Conservation (phyloP, 768 basidiomycete species). For the Coprinellus aureogranulatus region DNA sequence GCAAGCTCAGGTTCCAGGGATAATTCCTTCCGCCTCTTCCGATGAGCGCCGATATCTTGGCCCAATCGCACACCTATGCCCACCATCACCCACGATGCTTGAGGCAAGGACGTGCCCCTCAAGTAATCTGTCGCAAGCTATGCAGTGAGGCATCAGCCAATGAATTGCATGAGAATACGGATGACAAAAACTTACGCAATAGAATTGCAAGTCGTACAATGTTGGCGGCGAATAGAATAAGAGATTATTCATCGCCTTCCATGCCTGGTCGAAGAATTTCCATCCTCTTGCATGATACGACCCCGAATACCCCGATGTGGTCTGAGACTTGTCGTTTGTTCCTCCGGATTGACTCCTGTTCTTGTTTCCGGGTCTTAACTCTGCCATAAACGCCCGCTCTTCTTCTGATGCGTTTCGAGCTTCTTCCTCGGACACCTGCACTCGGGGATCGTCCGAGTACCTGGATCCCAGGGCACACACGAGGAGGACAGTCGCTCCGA, state of each 20-base stretch:
- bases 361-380: not conserved
- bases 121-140: slow-evolving; percentile 54
- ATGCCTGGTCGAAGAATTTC: slow-evolving; percentile 59
- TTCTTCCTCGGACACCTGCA: slow-evolving; percentile 31
- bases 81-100: slow-evolving; percentile 65
- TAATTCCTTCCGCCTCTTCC: slow-evolving; percentile 28
- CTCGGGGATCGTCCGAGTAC: slow-evolving; percentile 50
- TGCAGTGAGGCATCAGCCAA: slow-evolving; percentile 13
- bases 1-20: slow-evolving; percentile 22
- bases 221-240: slow-evolving; percentile 51
- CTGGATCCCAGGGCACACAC: slow-evolving; percentile 63
- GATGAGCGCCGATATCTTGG: slow-evolving; percentile 77
- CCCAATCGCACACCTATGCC: slow-evolving; percentile 72
- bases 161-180: not conserved
- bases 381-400: not conserved
- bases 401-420: slow-evolving; percentile 9
- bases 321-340: not conserved
- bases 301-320: too few species aligned
- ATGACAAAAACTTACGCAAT: slow-evolving; percentile 42
- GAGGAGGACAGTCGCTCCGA: slow-evolving; percentile 56
- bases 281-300: slow-evolving; percentile 48
- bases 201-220: slow-evolving; percentile 69
- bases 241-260: slow-evolving; percentile 44
- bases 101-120: slow-evolving; percentile 56
- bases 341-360: not conserved